A percentile compares a stretch with the other conserved stretches of the same genome.
Evolutionary conservation across 495 filamentous ascomycete genomes (phyloP).

Genomic region (Penicillium silybi): DNA sequence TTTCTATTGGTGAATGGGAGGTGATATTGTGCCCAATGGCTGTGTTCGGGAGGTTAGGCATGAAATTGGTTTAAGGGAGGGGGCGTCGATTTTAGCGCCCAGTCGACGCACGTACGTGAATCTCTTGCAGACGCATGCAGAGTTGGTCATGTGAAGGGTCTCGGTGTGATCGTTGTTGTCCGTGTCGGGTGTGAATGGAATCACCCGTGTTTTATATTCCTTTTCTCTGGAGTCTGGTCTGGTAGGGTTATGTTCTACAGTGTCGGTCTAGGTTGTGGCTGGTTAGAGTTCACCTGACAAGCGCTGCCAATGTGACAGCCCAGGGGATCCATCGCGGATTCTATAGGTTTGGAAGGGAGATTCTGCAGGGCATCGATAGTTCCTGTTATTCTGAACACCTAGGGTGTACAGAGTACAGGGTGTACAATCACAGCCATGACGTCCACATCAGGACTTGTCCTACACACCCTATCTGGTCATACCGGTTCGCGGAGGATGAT

Average conservation of each 20-base stretch:
- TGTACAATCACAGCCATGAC: neutral
- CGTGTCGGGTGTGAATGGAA: neutral
- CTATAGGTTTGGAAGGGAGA: neutral
- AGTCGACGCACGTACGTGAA: conserved; percentile 19
- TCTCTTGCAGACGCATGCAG: conserved; percentile 40
- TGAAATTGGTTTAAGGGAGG: conserved; percentile 9
- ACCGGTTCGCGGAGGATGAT: conserved; percentile 2
- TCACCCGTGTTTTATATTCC: neutral
- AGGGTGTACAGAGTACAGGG: too few species aligned
- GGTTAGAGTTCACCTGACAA: neutral
- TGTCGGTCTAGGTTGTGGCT: neutral
- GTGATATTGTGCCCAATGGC: conserved; percentile 15
- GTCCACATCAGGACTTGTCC: neutral
- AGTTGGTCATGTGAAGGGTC: conserved; percentile 34
- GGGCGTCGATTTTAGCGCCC: conserved; percentile 16
- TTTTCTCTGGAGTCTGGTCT: neutral
- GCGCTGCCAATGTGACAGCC: neutral
- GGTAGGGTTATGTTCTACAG: neutral
- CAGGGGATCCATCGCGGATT: neutral
- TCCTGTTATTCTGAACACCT: neutral
- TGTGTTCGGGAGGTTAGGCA: conserved; percentile 11
- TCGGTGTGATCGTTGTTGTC: conserved; percentile 1
- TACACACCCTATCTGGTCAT: neutral
- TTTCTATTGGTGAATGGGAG: neutral
- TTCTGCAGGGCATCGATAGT: neutral